Conservation (phyloP, 345 rosid species). For the Aegle marmelos region DNA sequence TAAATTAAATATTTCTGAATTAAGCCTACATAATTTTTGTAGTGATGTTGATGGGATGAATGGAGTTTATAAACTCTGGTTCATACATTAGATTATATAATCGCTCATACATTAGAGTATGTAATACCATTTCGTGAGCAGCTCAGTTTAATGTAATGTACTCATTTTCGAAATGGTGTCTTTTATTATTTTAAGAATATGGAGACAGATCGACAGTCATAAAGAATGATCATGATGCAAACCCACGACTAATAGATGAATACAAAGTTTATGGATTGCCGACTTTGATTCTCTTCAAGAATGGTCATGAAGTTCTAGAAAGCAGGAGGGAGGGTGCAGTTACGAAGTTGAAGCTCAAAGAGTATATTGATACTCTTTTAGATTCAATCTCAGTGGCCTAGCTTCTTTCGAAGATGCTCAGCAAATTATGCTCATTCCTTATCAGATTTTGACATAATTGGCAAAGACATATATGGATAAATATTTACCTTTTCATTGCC, state of each 20-base stretch:
- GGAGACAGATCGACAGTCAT: slow-evolving; percentile 59
- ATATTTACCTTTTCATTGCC: background rate
- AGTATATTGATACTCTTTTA: slow-evolving; percentile 57
- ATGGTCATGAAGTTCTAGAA: slow-evolving; percentile 65
- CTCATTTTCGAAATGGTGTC: background rate
- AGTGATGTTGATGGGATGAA: background rate
- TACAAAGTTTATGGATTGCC: slow-evolving; percentile 86
- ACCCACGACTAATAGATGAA: slow-evolving; percentile 58
- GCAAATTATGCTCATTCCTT: background rate
- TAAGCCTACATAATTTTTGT: background rate
- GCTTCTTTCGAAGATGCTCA: background rate
- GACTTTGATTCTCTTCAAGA: slow-evolving; percentile 64
- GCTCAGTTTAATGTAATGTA: background rate
- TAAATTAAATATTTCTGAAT: background rate
- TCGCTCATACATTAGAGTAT: background rate
- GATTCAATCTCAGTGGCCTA: slow-evolving; percentile 50
- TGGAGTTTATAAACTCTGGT: background rate
- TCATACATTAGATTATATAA: background rate
- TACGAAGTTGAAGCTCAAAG: slow-evolving; percentile 72
- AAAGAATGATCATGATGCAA: slow-evolving; percentile 77
- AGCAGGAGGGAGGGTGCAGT: slow-evolving; percentile 91
- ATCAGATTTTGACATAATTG: background rate
- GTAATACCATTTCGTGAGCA: background rate
- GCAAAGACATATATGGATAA: background rate
- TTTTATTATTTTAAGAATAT: slow-evolving; percentile 46